Evolutionary conservation across 2,329 filamentous ascomycete species (phyloP), one percentile per base, ranked within the genome.

Genomic region (Sarocladiaceae sp.): DNA sequence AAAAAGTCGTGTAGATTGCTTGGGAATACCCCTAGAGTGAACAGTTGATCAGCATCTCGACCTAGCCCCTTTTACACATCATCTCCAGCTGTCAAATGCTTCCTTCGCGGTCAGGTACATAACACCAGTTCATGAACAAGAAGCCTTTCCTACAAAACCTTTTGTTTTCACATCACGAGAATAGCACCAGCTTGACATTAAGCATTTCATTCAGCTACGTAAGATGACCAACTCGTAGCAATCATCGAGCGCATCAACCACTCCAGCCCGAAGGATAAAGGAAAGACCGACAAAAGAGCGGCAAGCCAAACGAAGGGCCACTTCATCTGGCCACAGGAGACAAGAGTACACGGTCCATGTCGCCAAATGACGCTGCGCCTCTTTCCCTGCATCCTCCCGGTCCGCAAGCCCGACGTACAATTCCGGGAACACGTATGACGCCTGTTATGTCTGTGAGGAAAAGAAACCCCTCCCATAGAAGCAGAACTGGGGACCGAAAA

Each of bases 141-240:
- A n/a, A n/a, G n/a, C n/a, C n/a, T n/a, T n/a, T n/a, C n/a, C n/a
- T n/a, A n/a, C n/a, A n/a, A n/a, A n/a, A n/a, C n/a, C n/a, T n/a
- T n/a, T 29, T 9, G n/a, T 29, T 29, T n/a, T 29, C 26, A 5
- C 10, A 16, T 29, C 29, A 41, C 31, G 49, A 49, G 52, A 57
- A 52, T 54, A 64, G 63, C 62, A 48, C 34, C 19, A 16, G 13
- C 33, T 46, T 50, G 44, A 50, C 48, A 43, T 43, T 43, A 32
- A 58, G 60, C 57, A 53, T 53, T 61, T 61, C 58, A 59, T 65
- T 62, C 53, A 62, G 55, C 61, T 63, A 65, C 59, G 58, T 64
- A 62, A 59, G 53, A 56, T 56, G 55, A 58, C 52, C 48, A 52
- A 56, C 53, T 59, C 57, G 56, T 58, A 64, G 59, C 55, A 59